Percentiles rank a stretch among this genome's conserved stretches.
Evolutionary conservation across 1,139 yeast species (phyloP).

Genomic region (Yamadazyma sp.): DNA sequence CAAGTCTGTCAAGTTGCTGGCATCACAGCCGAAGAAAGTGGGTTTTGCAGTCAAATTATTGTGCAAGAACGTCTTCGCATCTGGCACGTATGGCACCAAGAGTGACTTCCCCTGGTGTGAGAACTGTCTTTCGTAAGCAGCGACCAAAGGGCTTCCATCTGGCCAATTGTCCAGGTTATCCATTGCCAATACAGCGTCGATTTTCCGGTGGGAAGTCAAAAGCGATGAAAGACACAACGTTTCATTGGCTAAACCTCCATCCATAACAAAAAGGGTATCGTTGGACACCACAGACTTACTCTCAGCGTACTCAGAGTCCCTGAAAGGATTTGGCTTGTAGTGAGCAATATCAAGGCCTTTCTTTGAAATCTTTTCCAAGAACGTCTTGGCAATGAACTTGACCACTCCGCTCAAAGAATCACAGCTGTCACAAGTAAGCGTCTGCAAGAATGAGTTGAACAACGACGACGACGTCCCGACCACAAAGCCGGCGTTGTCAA

Average conservation of each 20-base stretch:
- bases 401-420: slow-evolving; percentile 47
- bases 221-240: slow-evolving; percentile 36
- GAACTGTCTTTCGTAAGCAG: slow-evolving; percentile 36
- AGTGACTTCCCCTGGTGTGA: slow-evolving; percentile 28
- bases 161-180: slow-evolving; percentile 45
- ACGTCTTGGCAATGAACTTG: slow-evolving; percentile 42
- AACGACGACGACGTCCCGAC: slow-evolving; percentile 79
- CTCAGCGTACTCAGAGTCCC: slow-evolving; percentile 39
- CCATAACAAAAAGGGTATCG: slow-evolving; percentile 38
- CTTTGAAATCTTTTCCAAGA: slow-evolving; percentile 46
- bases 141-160: slow-evolving; percentile 31
- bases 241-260: slow-evolving; percentile 46
- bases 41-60: slow-evolving; percentile 43
- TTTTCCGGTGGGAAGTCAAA: slow-evolving; percentile 33
- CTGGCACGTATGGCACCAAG: slow-evolving; percentile 41
- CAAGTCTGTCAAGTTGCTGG: slow-evolving; percentile 36
- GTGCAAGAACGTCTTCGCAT: slow-evolving; percentile 28
- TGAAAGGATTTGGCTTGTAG: slow-evolving; percentile 53
- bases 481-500: slow-evolving; percentile 75
- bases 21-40: slow-evolving; percentile 47
- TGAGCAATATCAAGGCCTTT: slow-evolving; percentile 40
- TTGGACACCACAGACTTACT: slow-evolving; percentile 27
- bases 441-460: slow-evolving; percentile 68
- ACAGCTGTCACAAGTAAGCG: slow-evolving; percentile 49
- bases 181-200: slow-evolving; percentile 41